These are phyloP conservation scores for Melanogaster broomeanus DNA, from an alignment of 768 basidiomycete species.

Conservation along the genomic window DNA sequence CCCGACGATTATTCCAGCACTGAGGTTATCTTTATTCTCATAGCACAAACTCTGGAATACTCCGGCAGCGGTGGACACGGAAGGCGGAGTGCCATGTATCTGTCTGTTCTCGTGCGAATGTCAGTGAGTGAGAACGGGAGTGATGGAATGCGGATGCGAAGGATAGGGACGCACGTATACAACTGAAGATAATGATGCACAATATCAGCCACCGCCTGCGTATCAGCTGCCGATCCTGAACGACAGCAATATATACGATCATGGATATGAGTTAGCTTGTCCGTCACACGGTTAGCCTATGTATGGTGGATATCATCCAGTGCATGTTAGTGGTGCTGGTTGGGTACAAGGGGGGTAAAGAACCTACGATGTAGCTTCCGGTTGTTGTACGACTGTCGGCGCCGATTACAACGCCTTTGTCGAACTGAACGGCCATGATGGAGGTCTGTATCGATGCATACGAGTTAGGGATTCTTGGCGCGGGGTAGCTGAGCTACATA, in stretches of 20 bases:
- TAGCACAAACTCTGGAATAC: constrained; percentile 90
- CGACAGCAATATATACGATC: constrained; percentile 99
- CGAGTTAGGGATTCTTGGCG: not conserved
- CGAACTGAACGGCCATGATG: constrained; percentile 98
- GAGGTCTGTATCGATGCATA: constrained; percentile 67
- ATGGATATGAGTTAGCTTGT: constrained; percentile 95
- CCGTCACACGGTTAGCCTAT: constrained; percentile 96
- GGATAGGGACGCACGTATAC: constrained; percentile 52
- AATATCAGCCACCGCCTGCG: constrained; percentile 92
- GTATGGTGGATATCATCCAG: not conserved
- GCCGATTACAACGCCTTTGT: constrained; percentile 92
- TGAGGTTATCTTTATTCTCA: constrained; percentile 85
- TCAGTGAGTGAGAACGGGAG: not conserved
- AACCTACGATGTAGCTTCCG: constrained; percentile 89
- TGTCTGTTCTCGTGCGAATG: constrained; percentile 39
- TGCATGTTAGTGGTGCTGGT: not conserved
- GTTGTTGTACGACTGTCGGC: constrained; percentile 98
- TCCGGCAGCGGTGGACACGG: constrained; percentile 81
- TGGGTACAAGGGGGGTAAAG: not conserved
- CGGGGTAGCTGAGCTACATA: constrained; percentile 44
- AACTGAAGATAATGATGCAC: constrained; percentile 84
- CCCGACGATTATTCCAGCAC: constrained; percentile 95
- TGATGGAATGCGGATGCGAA: not conserved
- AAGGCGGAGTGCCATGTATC: constrained; percentile 61
- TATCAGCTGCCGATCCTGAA: constrained; percentile 97